A percentile compares a stretch with the other conserved stretches of the same genome.
Conservation (phyloP, 257 asterid genomes). For the Thymus mandschuricus region DNA sequence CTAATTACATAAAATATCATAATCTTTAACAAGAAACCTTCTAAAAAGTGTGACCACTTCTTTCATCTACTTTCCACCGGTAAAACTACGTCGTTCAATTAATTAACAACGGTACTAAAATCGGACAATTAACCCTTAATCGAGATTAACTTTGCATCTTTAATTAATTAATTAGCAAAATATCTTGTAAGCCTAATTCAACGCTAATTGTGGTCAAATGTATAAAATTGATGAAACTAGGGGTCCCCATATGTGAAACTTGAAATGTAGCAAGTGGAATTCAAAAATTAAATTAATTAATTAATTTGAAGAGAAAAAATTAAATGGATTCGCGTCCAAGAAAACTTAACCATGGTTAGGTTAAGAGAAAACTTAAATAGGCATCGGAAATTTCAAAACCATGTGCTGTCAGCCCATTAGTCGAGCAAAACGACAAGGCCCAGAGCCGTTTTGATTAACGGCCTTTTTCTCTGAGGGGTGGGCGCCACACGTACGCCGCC, state of each 20-base stretch:
- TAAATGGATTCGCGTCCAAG: background rate
- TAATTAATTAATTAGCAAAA: background rate
- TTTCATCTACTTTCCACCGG: too few relatives aligned
- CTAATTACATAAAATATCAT: too few relatives aligned
- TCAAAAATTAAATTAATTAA: background rate
- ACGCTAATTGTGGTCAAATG: slow-evolving; percentile 14
- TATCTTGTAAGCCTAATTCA: background rate
- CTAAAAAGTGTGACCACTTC: too few relatives aligned
- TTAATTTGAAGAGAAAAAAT: background rate
- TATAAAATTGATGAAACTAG: background rate
- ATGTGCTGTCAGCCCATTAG: slow-evolving; percentile 31
- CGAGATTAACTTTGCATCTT: background rate
- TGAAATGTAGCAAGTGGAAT: slow-evolving; percentile 24
- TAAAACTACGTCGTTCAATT: too few relatives aligned
- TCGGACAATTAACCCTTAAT: too few relatives aligned
- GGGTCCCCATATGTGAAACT: slow-evolving; percentile 13
- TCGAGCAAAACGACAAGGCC: slow-evolving; percentile 34
- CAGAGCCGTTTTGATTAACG: slow-evolving; percentile 40
- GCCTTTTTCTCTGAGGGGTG: slow-evolving; percentile 11
- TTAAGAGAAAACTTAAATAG: background rate
- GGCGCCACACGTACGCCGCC: slow-evolving; percentile 46
- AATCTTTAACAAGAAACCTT: too few relatives aligned
- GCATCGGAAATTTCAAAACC: slow-evolving; percentile 24
- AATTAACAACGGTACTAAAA: too few relatives aligned
- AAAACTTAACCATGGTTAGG: slow-evolving; percentile 29